Evolutionary conservation across 2,329 filamentous ascomycete genomes (phyloP).

Genomic region (Fusarium sp.): DNA sequence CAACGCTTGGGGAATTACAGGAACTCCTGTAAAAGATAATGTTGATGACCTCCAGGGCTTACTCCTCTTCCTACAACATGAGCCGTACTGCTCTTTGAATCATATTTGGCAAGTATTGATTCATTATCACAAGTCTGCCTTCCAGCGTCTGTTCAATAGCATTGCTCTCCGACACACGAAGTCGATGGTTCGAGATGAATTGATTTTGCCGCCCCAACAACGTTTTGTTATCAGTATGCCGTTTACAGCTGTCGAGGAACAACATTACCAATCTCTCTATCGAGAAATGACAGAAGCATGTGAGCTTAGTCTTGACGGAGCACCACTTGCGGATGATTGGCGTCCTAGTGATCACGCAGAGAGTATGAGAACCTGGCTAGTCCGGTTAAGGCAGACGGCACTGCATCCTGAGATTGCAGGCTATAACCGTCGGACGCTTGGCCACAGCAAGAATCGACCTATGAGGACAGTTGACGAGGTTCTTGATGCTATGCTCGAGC

Average conservation of each 20-base stretch:
- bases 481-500: conserved; percentile 90
- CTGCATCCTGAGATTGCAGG: conserved; percentile 86
- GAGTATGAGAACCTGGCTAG: conserved; percentile 83
- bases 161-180: conserved; percentile 91
- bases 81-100: conserved; percentile 77
- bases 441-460: conserved; percentile 72
- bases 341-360: conserved; percentile 74
- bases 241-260: conserved; percentile 90
- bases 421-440: conserved; percentile 73
- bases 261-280: conserved; percentile 85
- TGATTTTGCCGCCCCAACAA: conserved; percentile 84
- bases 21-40: conserved; percentile 85
- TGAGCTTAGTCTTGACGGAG: conserved; percentile 74
- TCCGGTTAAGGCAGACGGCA: conserved; percentile 82
- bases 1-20: conserved; percentile 93
- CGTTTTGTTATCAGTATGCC: conserved; percentile 90
- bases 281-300: conserved; percentile 79
- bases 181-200: conserved; percentile 80
- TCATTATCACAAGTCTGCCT: conserved; percentile 70
- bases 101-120: conserved; percentile 78
- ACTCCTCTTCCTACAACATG: conserved; percentile 82
- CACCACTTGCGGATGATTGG: conserved; percentile 73
- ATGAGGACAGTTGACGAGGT: conserved; percentile 89
- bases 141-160: conserved; percentile 76
- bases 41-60: conserved; percentile 84